Evolutionary conservation across 352 stramenopile species (phyloP).

Genomic region (Pythium periplocum): DNA sequence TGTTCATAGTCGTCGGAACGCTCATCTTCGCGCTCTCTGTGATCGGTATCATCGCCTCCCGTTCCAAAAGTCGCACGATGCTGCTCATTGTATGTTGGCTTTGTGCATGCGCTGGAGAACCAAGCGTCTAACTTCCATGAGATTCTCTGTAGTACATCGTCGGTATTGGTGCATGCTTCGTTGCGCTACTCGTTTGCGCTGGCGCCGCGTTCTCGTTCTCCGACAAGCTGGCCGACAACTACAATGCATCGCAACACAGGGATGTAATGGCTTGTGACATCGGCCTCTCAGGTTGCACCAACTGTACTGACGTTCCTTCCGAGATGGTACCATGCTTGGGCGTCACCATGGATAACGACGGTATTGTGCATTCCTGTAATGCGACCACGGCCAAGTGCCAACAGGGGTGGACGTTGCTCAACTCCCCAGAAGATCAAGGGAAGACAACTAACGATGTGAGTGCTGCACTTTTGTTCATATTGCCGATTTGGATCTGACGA

Average conservation of each 20-base stretch:
- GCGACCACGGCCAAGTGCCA: conserved; percentile 24
- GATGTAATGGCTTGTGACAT: conserved; percentile 61
- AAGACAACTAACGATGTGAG: conserved; percentile 59
- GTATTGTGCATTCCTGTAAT: conserved; percentile 42
- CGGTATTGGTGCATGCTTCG: conserved; percentile 52
- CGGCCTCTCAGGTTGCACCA: conserved; percentile 58
- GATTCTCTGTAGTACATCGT: conserved; percentile 48
- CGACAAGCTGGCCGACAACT: conserved; percentile 44
- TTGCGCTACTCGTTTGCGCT: conserved; percentile 56
- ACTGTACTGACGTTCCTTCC: conserved; percentile 42
- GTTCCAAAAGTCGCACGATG: conserved; percentile 68
- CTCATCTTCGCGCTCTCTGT: conserved; percentile 57
- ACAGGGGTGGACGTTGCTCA: conserved; percentile 54
- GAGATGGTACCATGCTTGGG: conserved; percentile 36
- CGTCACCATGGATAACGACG: conserved; percentile 22
- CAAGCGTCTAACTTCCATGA: no score
- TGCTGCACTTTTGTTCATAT: conserved; percentile 1
- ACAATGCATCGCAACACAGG: conserved; percentile 22
- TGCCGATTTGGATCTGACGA: no score
- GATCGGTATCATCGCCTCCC: conserved; percentile 59
- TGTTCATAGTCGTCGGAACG: conserved; percentile 72
- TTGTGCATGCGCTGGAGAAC: neutral
- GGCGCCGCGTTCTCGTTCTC: conserved; percentile 66
- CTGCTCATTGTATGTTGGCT: conserved; percentile 54
- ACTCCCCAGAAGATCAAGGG: conserved; percentile 41